These are phyloP conservation scores for Dothistroma septosporum DNA, from an alignment of 2,329 filamentous ascomycete species.

Conservation along the genomic window DNA sequence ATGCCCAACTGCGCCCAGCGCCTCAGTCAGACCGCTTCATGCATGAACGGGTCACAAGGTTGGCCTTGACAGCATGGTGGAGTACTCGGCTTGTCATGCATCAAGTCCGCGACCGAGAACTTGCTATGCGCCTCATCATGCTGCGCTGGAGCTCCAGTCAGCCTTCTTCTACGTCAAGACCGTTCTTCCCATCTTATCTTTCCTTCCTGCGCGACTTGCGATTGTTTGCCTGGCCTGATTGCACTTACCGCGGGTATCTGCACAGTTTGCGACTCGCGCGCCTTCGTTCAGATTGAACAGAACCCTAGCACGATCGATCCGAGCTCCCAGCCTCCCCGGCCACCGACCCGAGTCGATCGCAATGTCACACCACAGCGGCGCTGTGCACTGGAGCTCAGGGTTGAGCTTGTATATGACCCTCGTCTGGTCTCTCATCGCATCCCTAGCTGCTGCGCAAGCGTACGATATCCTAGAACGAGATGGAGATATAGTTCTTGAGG, in stretches of 20 bases:
- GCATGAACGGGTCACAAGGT: neutral
- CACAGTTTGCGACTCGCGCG: neutral
- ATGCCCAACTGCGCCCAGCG: neutral
- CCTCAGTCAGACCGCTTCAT: neutral
- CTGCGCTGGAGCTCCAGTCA: neutral
- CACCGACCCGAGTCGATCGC: slow-evolving; percentile 8
- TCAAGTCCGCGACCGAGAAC: neutral
- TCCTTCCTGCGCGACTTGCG: neutral
- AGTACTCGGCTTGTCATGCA: neutral
- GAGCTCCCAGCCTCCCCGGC: slow-evolving; percentile 13
- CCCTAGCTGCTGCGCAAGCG: slow-evolving; percentile 11
- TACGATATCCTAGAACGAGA: slow-evolving; percentile 6
- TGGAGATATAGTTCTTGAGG: slow-evolving; percentile 12
- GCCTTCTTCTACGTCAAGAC: neutral
- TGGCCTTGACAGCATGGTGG: neutral
- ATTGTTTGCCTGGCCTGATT: neutral
- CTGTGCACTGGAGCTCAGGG: slow-evolving; percentile 6
- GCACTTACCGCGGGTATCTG: neutral
- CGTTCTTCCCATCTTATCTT: neutral
- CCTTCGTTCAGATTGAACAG: neutral
- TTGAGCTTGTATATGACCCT: slow-evolving; percentile 10
- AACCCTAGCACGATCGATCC: neutral
- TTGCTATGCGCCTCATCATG: slow-evolving; percentile 5
- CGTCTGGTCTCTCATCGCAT: slow-evolving; percentile 13
- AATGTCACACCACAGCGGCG: slow-evolving; percentile 8